Base-by-base conservation (phyloP, 2,329 filamentous ascomycete genomes). In the Elsinoe perseae region DNA sequence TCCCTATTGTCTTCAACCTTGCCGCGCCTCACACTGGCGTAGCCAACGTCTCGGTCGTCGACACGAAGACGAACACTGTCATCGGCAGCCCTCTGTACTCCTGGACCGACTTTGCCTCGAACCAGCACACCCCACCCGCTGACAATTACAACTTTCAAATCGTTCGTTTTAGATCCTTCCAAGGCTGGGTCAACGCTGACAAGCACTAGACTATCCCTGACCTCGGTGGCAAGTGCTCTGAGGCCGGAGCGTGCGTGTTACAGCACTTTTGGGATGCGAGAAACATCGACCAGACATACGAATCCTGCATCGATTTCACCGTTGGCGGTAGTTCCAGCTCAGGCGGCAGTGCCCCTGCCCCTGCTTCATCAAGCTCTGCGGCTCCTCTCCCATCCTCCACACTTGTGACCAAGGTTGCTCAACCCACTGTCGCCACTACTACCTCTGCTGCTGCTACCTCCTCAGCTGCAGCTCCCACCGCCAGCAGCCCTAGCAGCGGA, bases 231-330 rank as follows among this genome's bases (percentile, higher is more conserved):
- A 65, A 75, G 61, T 80, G 77, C 63, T 64, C 73, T 36, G 73
- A 67, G 9, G 73, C 75, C 18, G 80, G 80, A 36, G 68, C 69
- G 58, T 78, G 78, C 63, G 78, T 79, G 2, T 72, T 84, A 43
- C 81, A 84, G 68, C 83, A 81, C 80, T 83, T 74, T 68, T 84
- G 81, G 81, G 74, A 81, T 59, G 79, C 80, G 14, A 62, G 69
- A 12, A 71, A 70, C 56, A 76, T 80, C 59, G 64, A 78, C 57
- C 82, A 85, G 74, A 83, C 81, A 9, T 84, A 85, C 65, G 78
- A 82, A 71, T 75, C 76, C 50, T 85, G 82, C 68, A 71, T 84
- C 54, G 82, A 85, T 64, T 83, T 85, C 65, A 74, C 67, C 42
- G 67, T 76, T 57, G 66, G 66, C 52, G 70, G 60, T 12, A 42